Evolutionary conservation across 306 rosid genomes (phyloP).

Genomic region (Cotoneaster glaucophyllus): DNA sequence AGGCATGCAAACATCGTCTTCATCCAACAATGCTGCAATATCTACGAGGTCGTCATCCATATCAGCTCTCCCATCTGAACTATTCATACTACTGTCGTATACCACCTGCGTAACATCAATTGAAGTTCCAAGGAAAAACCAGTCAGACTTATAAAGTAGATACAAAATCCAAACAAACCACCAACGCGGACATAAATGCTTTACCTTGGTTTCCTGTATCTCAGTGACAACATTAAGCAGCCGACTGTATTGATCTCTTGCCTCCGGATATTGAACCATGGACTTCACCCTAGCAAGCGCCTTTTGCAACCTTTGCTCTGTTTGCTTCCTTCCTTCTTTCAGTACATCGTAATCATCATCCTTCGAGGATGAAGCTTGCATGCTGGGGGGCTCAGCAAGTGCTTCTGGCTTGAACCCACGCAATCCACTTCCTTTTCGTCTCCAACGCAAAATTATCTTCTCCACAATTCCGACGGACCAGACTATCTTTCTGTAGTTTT

Average conservation of each 20-base stretch:
- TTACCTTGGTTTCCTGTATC: conserved; percentile 69
- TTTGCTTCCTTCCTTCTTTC: conserved; percentile 76
- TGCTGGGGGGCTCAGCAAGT: conserved; percentile 30
- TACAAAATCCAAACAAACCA: neutral
- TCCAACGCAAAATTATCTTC: conserved; percentile 80
- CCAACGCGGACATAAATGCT: neutral
- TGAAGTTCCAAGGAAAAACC: neutral
- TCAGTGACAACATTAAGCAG: conserved; percentile 60
- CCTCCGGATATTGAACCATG: conserved; percentile 88
- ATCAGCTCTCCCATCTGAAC: conserved; percentile 34
- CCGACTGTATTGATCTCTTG: conserved; percentile 78
- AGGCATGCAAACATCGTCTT: conserved; percentile 55
- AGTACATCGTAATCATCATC: conserved; percentile 70
- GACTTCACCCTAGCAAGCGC: conserved; percentile 90
- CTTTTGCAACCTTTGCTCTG: conserved; percentile 72
- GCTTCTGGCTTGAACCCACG: conserved; percentile 76
- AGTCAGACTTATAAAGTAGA: neutral
- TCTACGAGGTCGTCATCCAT: conserved; percentile 32
- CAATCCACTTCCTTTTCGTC: conserved; percentile 80
- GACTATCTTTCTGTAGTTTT: conserved; percentile 43
- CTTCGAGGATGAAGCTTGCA: conserved; percentile 25
- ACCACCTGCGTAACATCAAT: conserved; percentile 34
- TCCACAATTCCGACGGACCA: conserved; percentile 90
- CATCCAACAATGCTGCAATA: conserved; percentile 51
- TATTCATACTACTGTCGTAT: conserved; percentile 16